phyloP scores from a whole-genome alignment of 805 yeast genomes.

The Wickerhamomyces pijperi region DNA sequence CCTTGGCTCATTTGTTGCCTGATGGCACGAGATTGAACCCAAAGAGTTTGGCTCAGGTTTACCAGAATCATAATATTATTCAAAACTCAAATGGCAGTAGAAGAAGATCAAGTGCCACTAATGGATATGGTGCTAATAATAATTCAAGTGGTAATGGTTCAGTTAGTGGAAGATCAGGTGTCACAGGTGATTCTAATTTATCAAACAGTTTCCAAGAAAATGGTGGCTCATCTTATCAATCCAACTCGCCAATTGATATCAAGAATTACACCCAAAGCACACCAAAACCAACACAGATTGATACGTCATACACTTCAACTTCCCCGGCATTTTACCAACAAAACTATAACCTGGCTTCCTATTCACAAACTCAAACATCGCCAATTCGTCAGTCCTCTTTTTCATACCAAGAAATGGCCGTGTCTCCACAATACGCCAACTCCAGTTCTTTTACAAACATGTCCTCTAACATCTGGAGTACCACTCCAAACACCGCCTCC shows the following conservation, averaged over 20 bases:
- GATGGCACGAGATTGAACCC: slow-evolving; percentile 78
- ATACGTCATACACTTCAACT: too few species aligned
- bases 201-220: too few species aligned
- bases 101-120: too few species aligned
- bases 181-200: too few species aligned
- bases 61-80: slow-evolving; percentile 12
- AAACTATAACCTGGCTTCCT: too few species aligned
- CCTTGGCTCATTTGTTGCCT: slow-evolving; percentile 81
- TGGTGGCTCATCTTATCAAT: too few species aligned
- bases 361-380: slow-evolving; percentile 1
- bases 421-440: background rate
- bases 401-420: background rate
- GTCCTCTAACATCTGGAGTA: slow-evolving; percentile 2
- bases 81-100: slow-evolving; percentile 2
- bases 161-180: too few species aligned
- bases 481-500: background rate
- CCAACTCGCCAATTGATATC: too few species aligned
- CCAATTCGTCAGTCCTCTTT: slow-evolving; percentile 1
- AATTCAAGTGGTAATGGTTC: too few species aligned
- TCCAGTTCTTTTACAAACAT: background rate
- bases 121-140: too few species aligned
- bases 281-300: too few species aligned
- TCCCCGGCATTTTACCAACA: background rate
- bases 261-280: too few species aligned
- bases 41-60: slow-evolving; percentile 24